Percentiles rank a stretch among this genome's conserved stretches.
Conservation (phyloP, 2,329 filamentous ascomycete species). For the Microdochium bolleyi region DNA sequence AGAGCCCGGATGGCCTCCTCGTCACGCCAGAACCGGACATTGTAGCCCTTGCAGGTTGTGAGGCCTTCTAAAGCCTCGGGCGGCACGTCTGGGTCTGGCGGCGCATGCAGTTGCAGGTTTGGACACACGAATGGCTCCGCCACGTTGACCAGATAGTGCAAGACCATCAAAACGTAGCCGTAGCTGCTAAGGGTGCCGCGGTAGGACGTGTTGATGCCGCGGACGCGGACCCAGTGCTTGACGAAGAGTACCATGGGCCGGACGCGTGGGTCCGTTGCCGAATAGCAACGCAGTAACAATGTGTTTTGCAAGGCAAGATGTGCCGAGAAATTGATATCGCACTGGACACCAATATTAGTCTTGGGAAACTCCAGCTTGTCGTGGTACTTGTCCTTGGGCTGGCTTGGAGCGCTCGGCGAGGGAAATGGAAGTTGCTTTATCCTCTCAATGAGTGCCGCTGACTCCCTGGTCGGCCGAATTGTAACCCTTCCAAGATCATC, state of each 20-base stretch:
- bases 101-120: conserved; percentile 61
- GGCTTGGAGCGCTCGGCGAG: conserved; percentile 38
- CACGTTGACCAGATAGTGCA: conserved; percentile 84
- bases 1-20: conserved; percentile 60
- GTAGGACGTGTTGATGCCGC: conserved; percentile 81
- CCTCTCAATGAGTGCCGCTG: conserved; percentile 25
- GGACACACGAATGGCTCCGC: conserved; percentile 73
- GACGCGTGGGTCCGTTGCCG: conserved; percentile 69
- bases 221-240: conserved; percentile 82
- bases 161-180: conserved; percentile 84
- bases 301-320: conserved; percentile 81
- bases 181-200: conserved; percentile 83
- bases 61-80: conserved; percentile 28
- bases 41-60: conserved; percentile 51
- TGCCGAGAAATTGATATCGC: conserved; percentile 88
- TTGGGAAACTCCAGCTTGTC: conserved; percentile 72
- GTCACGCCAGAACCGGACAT: conserved; percentile 72
- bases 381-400: conserved; percentile 43
- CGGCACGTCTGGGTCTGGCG: conserved; percentile 26
- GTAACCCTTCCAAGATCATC: conserved; percentile 19
- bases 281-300: conserved; percentile 73
- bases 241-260: conserved; percentile 74
- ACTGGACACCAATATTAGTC: conserved; percentile 70
- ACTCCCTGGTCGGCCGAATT: conserved; percentile 27
- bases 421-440: conserved; percentile 40